Percentiles rank a stretch among this genome's conserved stretches.
phyloP scores from a whole-genome alignment of 257 asterid species.

The Lycium barbarum region DNA sequence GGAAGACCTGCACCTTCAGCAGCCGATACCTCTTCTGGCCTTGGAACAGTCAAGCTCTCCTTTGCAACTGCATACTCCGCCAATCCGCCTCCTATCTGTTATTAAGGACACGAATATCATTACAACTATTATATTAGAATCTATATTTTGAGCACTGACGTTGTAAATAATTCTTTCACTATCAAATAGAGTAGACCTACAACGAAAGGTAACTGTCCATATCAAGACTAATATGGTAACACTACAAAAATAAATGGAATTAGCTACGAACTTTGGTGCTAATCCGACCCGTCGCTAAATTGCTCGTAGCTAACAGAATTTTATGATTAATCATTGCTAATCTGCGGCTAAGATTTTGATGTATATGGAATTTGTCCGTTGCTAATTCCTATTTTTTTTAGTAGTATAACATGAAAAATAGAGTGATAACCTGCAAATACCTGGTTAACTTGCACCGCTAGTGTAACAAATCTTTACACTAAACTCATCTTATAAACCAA shows the following conservation, averaged over 20 bases:
- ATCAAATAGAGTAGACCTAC: neutral
- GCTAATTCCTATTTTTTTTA: too few species aligned
- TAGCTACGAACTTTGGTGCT: too few species aligned
- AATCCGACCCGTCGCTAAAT: too few species aligned
- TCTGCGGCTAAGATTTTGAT: too few species aligned
- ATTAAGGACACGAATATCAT: neutral
- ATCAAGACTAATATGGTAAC: too few species aligned
- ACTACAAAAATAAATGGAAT: too few species aligned
- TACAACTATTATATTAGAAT: neutral
- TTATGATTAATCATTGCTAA: too few species aligned
- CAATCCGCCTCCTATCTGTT: constrained; percentile 56
- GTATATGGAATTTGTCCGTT: too few species aligned
- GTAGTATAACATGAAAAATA: too few species aligned
- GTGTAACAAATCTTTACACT: neutral
- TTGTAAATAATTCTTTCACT: neutral
- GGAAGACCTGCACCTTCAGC: constrained; percentile 68
- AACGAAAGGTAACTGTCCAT: neutral
- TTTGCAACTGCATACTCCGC: constrained; percentile 63
- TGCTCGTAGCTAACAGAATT: too few species aligned
- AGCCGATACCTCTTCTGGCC: constrained; percentile 70
- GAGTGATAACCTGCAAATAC: neutral
- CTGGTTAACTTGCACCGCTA: neutral
- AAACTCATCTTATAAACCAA: neutral
- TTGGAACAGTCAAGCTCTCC: constrained; percentile 48
- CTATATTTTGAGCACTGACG: neutral